A percentile compares a stretch with the other conserved stretches of the same genome.
These are phyloP conservation scores for Penicillium sp. DNA, from an alignment of 2,329 filamentous ascomycete genomes.

Conservation along the genomic window DNA sequence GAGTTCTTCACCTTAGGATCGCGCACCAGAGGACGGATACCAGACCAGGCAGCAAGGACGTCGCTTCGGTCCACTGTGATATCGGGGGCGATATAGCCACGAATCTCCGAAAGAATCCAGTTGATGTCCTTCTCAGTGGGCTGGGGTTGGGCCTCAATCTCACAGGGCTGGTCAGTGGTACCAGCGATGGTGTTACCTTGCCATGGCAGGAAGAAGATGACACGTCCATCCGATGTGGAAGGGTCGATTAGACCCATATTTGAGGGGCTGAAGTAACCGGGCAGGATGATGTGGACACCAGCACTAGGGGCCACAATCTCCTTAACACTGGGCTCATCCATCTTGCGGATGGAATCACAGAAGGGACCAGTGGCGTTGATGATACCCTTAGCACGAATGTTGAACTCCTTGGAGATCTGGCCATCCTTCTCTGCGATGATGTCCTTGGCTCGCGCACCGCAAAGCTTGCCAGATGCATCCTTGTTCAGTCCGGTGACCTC, in stretches of 20 bases:
- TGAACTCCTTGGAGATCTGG: slow-evolving; percentile 61
- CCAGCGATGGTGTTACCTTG: slow-evolving; percentile 90
- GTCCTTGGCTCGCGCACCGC: slow-evolving; percentile 71
- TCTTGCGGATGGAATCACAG: slow-evolving; percentile 78
- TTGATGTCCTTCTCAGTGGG: slow-evolving; percentile 81
- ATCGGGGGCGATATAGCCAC: slow-evolving; percentile 76
- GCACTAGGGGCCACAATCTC: slow-evolving; percentile 84
- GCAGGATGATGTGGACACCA: slow-evolving; percentile 81
- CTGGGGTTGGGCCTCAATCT: slow-evolving; percentile 69
- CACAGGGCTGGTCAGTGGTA: slow-evolving; percentile 76
- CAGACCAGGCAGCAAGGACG: slow-evolving; percentile 87
- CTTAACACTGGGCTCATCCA: slow-evolving; percentile 69
- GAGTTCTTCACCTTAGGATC: slow-evolving; percentile 84
- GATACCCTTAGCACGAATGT: slow-evolving; percentile 73
- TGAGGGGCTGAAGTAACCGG: slow-evolving; percentile 79
- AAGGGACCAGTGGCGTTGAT: slow-evolving; percentile 90
- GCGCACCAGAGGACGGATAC: slow-evolving; percentile 80
- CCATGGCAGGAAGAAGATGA: slow-evolving; percentile 93
- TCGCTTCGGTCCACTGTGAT: slow-evolving; percentile 82
- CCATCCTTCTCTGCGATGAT: slow-evolving; percentile 65
- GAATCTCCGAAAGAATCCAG: slow-evolving; percentile 83
- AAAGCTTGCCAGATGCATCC: slow-evolving; percentile 68
- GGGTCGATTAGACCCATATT: slow-evolving; percentile 89
- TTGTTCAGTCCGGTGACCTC: slow-evolving; percentile 77
- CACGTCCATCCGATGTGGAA: slow-evolving; percentile 79